A percentile compares a stretch with the other conserved stretches of the same genome.
Evolutionary conservation across 2,329 filamentous ascomycete genomes (phyloP).

Genomic region (Aspergillus eucalypticola): DNA sequence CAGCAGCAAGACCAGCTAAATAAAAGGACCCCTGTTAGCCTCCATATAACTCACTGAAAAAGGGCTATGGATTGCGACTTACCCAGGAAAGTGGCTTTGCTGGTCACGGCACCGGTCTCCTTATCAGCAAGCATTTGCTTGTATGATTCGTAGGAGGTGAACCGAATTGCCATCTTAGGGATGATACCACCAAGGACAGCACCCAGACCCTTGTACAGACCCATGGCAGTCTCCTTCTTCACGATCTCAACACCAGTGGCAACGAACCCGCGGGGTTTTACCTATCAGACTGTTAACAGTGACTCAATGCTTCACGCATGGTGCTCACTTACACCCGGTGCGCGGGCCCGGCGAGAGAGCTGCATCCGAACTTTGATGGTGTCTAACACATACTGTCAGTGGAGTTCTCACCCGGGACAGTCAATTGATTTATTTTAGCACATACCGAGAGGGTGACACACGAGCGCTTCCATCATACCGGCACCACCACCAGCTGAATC

Average conservation of each 20-base stretch:
- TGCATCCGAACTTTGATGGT: slow-evolving; percentile 99
- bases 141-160: slow-evolving; percentile 95
- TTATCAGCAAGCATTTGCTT: slow-evolving; percentile 77
- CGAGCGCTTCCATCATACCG: slow-evolving; percentile 98
- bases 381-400: slow-evolving; percentile 54
- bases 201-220: slow-evolving; percentile 96
- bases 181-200: slow-evolving; percentile 95
- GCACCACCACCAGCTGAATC: slow-evolving; percentile 83
- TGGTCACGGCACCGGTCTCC: slow-evolving; percentile 66
- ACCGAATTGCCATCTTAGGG: slow-evolving; percentile 98
- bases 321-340: slow-evolving; percentile 65
- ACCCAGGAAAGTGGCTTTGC: slow-evolving; percentile 71
- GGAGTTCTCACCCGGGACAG: slow-evolving; percentile 12
- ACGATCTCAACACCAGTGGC: slow-evolving; percentile 84
- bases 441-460: slow-evolving; percentile 89
- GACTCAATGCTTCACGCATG: background rate
- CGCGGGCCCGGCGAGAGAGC: slow-evolving; percentile 80
- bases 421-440: slow-evolving; percentile 45
- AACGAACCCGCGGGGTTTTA: slow-evolving; percentile 82
- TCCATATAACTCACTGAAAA: background rate
- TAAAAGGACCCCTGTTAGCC: slow-evolving; percentile 11
- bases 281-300: slow-evolving; percentile 38
- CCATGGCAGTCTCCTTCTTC: slow-evolving; percentile 83
- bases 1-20: slow-evolving; percentile 80
- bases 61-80: slow-evolving; percentile 30